Conservation (phyloP, 805 yeast genomes). For the Jamesozyma jinghongensis region DNA sequence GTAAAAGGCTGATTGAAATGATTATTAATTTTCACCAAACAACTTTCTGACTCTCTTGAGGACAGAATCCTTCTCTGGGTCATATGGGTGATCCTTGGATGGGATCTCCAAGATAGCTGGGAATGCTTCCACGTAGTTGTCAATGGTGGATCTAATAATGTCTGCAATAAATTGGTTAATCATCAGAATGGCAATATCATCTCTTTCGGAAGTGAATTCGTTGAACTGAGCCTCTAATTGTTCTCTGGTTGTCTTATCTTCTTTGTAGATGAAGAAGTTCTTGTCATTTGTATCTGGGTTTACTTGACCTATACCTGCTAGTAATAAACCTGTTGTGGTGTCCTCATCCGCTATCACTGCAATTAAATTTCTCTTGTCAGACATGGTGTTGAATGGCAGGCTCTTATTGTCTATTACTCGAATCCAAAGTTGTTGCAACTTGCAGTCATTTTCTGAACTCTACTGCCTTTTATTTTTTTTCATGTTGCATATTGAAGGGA, state of each 20-base stretch:
- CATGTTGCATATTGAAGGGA: not conserved
- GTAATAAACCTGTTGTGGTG: constrained; percentile 87
- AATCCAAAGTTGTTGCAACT: not conserved
- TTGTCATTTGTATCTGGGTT: constrained; percentile 40
- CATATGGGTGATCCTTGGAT: constrained; percentile 96
- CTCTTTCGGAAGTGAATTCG: constrained; percentile 60
- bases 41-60: constrained; percentile 88
- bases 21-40: constrained; percentile 67
- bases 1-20: not conserved
- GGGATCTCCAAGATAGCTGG: constrained; percentile 97
- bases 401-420: not conserved
- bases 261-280: constrained; percentile 74
- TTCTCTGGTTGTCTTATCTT: constrained; percentile 67
- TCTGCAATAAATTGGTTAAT: constrained; percentile 96
- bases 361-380: constrained; percentile 61
- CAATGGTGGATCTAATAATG: constrained; percentile 72
- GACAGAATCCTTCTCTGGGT: constrained; percentile 96
- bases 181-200: constrained; percentile 85
- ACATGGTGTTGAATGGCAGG: constrained; percentile 4
- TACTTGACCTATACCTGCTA: constrained; percentile 93
- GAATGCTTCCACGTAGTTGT: constrained; percentile 78
- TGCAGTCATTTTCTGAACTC: not conserved
- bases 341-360: constrained; percentile 98
- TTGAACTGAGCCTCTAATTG: constrained; percentile 69
- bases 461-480: not conserved